Evolutionary conservation across 2,329 filamentous ascomycete genomes (phyloP).

Genomic region (Colletotrichum sp.): DNA sequence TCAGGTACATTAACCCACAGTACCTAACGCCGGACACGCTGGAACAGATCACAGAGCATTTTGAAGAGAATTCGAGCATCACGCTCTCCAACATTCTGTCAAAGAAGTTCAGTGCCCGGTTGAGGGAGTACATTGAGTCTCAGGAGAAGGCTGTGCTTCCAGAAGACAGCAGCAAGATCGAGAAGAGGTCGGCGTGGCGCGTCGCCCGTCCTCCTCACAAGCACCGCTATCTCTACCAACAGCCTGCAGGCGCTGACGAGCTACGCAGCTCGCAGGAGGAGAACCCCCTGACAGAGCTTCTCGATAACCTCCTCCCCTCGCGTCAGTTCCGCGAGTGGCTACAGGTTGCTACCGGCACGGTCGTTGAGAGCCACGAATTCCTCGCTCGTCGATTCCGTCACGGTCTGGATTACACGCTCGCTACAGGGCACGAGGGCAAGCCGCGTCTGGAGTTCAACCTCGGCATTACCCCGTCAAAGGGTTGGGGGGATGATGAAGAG

Average conservation of each 20-base stretch:
- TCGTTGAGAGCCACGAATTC: constrained; percentile 75
- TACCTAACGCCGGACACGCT: constrained; percentile 93
- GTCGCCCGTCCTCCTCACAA: constrained; percentile 93
- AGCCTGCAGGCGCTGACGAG: constrained; percentile 49
- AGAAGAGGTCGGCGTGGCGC: constrained; percentile 67
- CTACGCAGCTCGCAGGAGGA: constrained; percentile 42
- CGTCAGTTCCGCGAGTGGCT: constrained; percentile 90
- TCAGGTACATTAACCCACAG: constrained; percentile 87
- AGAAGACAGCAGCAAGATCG: constrained; percentile 58
- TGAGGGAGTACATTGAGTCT: constrained; percentile 74
- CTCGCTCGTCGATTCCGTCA: constrained; percentile 87
- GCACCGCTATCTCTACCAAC: constrained; percentile 87
- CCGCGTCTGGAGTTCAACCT: constrained; percentile 87
- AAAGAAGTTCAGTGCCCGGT: constrained; percentile 73
- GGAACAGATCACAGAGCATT: constrained; percentile 79
- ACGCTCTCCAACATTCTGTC: constrained; percentile 80
- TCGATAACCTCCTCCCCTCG: constrained; percentile 84
- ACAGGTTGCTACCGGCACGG: constrained; percentile 77
- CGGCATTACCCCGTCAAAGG: constrained; percentile 81
- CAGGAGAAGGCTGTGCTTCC: constrained; percentile 60
- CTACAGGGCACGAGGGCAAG: constrained; percentile 80
- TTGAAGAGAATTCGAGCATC: constrained; percentile 83
- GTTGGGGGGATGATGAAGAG: constrained; percentile 79
- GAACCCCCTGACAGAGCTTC: constrained; percentile 74
- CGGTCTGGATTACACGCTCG: constrained; percentile 90